phyloP scores from a whole-genome alignment of 345 rosid species.

The Boechera stricta region DNA sequence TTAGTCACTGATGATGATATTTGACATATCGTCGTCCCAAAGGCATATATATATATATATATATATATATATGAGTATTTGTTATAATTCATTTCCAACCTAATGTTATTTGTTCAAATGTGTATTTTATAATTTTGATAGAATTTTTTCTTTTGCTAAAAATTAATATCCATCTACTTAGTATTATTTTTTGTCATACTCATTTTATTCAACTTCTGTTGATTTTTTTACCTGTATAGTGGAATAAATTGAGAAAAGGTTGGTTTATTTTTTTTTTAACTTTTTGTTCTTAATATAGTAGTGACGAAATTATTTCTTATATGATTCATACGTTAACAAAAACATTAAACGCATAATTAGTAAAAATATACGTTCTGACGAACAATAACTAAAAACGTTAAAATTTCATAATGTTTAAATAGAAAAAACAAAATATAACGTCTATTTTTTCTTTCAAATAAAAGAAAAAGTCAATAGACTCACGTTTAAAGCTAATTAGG shows the following conservation, averaged over 20 bases:
- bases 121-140: neutral
- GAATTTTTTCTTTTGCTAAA: too few species aligned
- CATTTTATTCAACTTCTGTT: neutral
- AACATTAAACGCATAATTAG: neutral
- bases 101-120: neutral
- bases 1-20: slow-evolving; percentile 22
- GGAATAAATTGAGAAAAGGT: neutral
- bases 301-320: neutral
- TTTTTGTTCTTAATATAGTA: neutral
- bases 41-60: neutral
- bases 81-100: neutral
- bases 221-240: neutral
- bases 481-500: too few species aligned
- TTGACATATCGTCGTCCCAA: neutral
- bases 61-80: neutral
- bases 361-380: neutral
- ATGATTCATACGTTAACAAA: neutral
- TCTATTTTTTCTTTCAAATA: neutral
- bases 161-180: too few species aligned
- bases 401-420: neutral
- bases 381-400: neutral
- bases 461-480: neutral
- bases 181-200: too few species aligned
- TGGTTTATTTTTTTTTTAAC: neutral
- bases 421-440: neutral